phyloP scores from a whole-genome alignment of 2,329 filamentous ascomycete species.

The Scortechinia acanthostroma region DNA sequence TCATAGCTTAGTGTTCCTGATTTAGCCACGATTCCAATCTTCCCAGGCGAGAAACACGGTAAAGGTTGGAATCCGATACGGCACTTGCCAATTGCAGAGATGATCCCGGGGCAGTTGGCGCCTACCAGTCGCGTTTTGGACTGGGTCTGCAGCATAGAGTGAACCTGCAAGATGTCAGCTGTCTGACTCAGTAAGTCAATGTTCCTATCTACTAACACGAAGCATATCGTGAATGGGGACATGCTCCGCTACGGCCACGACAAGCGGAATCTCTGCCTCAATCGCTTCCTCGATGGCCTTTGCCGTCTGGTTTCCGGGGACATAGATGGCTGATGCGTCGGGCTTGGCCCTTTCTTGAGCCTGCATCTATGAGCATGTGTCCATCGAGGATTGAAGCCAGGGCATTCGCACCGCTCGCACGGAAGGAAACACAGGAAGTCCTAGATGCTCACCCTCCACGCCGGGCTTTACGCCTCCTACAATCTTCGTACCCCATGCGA shows the following conservation, averaged over 20 bases:
- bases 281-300: conserved; percentile 68
- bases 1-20: conserved; percentile 33
- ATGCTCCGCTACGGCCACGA: conserved; percentile 75
- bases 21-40: conserved; percentile 62
- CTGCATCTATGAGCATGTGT: not conserved
- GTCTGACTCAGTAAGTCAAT: too few relatives aligned
- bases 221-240: conserved; percentile 74
- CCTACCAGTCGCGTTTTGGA: conserved; percentile 62
- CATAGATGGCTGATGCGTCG: conserved; percentile 68
- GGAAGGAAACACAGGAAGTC: not conserved
- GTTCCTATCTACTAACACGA: conserved; percentile 29
- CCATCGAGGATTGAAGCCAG: too few relatives aligned
- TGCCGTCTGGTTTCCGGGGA: conserved; percentile 60
- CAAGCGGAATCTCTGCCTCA: conserved; percentile 70
- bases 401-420: not conserved
- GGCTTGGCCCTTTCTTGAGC: conserved; percentile 27
- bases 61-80: conserved; percentile 66
- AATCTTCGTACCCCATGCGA: not conserved
- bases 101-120: conserved; percentile 65
- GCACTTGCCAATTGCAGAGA: conserved; percentile 59
- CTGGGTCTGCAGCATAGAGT: conserved; percentile 59
- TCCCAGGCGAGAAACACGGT: conserved; percentile 56
- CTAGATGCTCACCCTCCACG: not conserved
- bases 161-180: conserved; percentile 42
- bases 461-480: not conserved